Base-by-base conservation (phyloP, 129 eudicot genomes). In the Helianthus tuberosus region DNA sequence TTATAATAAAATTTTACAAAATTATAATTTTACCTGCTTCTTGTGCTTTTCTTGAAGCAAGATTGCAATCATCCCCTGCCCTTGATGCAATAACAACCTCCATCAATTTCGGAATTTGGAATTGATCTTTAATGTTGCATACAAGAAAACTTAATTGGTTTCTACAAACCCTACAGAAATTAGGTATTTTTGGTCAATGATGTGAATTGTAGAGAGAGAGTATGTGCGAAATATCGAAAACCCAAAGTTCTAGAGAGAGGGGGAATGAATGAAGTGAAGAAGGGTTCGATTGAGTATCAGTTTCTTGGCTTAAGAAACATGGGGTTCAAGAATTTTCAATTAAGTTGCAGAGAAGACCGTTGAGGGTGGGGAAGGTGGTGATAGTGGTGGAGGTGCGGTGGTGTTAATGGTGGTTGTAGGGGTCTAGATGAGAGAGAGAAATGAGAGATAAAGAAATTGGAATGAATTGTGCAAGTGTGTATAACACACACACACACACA, bases 11-110 rank as follows among this genome's bases (percentile, higher is more conserved):
- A 63, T 16, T 25, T 1, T 6, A 51, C 14, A 66, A 62, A 51
- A 3, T n/a, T n/a, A n/a, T n/a, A n/a, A n/a, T n/a, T 15, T 55
- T 53, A 88, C 97, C 97, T 75, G 97, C 92, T 85, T 95, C 97
- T 80, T 91, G 97, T 12, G 94, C 92, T 77, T 86, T 95, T 84
- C 99, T 95, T 82, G 94, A 89, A 79, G 94, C 97, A 81, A 84
- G 79, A 75, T 91, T 85, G 35, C 84, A 78, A 54, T 84, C 96
- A 47, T 85, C 83, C 63, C 75, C 77, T 27, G 77, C 84, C 66
- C 84, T 82, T 54, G 81, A 76, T 48, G 73, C 68, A 32, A 71
- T 73, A 82, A 74, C 71, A 82, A 74, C 81, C 88, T 84, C 97
- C 98, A 91, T 94, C 61, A 64, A 85, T 81, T 62, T 59, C 35